Percentiles rank a stretch among this genome's conserved stretches.
Conservation (phyloP, 2,329 filamentous ascomycete species). For the Orbilia quercus region DNA sequence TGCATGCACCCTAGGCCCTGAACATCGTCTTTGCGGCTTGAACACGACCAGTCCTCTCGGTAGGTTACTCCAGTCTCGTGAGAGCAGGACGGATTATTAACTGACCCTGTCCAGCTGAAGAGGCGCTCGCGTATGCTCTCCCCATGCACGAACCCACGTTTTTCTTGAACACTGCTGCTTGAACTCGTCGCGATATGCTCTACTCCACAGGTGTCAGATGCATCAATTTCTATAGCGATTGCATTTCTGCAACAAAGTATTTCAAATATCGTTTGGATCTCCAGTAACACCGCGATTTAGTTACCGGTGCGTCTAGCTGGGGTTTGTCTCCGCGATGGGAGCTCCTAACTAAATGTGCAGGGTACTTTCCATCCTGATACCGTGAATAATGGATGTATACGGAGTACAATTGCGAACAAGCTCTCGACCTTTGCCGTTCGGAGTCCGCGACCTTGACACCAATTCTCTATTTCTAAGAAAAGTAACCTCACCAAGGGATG, state of each 20-base stretch:
- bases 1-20: not conserved
- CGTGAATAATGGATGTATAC: too few species aligned
- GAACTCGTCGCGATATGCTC: slow-evolving; percentile 11
- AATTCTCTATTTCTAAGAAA: slow-evolving; percentile 17
- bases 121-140: slow-evolving; percentile 24
- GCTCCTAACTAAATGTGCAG: too few species aligned
- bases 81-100: slow-evolving; percentile 25
- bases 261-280: slow-evolving; percentile 19
- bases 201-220: slow-evolving; percentile 17
- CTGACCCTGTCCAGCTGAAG: slow-evolving; percentile 53
- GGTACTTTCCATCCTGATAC: too few species aligned
- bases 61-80: slow-evolving; percentile 15
- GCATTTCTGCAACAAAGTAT: slow-evolving; percentile 21
- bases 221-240: not conserved
- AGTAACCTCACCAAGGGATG: slow-evolving; percentile 10
- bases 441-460: slow-evolving; percentile 44
- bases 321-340: not conserved
- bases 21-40: slow-evolving; percentile 4
- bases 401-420: not conserved
- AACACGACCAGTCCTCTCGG: slow-evolving; percentile 6
- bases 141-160: slow-evolving; percentile 26
- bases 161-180: slow-evolving; percentile 19
- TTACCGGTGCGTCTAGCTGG: too few species aligned
- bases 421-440: slow-evolving; percentile 36
- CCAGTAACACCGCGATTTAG: not conserved